Evolutionary conservation across 1,284 basidiomycete species (phyloP).

Genomic region (Phellinidium pouzarii): DNA sequence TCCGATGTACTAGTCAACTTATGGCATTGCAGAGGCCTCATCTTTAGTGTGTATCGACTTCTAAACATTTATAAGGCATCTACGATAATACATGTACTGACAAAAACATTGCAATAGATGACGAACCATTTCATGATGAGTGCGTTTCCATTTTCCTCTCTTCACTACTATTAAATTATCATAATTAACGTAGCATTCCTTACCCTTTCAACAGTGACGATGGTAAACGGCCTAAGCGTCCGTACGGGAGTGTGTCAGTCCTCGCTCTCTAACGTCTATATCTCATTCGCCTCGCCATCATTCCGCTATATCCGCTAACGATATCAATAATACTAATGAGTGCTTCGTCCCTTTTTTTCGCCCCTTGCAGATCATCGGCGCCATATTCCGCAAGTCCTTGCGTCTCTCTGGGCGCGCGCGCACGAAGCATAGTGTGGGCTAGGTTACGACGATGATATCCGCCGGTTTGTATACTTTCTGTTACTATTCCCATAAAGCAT

Average conservation of each 20-base stretch:
- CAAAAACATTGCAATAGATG: conserved; percentile 28
- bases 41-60: no score
- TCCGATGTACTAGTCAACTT: background rate
- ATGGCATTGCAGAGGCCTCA: conserved; percentile 3
- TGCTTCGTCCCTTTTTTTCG: background rate
- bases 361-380: conserved; percentile 51
- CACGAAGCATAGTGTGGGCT: conserved; percentile 51
- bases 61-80: no score
- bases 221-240: conserved; percentile 45
- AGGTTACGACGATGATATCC: conserved; percentile 69
- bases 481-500: no score
- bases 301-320: no score
- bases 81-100: background rate
- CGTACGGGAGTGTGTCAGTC: conserved; percentile 40
- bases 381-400: conserved; percentile 67
- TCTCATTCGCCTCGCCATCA: background rate
- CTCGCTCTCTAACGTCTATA: background rate
- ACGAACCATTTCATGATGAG: conserved; percentile 46
- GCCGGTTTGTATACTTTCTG: conserved; percentile 31
- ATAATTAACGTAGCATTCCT: no score
- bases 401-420: conserved; percentile 61
- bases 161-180: background rate
- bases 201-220: conserved; percentile 44
- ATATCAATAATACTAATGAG: no score
- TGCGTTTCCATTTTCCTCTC: no score